Base-by-base conservation (phyloP, 345 rosid genomes). In the Citrus maxima region DNA sequence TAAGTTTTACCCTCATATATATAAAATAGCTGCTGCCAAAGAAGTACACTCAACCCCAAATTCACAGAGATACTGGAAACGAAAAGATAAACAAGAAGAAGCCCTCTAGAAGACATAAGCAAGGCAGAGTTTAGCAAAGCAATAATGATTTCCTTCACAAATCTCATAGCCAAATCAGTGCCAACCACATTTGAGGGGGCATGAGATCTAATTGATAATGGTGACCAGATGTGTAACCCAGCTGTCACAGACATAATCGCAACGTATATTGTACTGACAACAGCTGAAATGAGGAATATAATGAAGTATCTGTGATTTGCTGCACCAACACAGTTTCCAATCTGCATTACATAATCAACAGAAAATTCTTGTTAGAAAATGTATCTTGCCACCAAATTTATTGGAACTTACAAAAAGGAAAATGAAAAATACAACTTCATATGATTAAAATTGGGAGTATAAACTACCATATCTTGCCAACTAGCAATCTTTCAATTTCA, bases 241-340 rank as follows among this genome's bases (percentile, higher is more conserved):
- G 86, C 79, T 74, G 87, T 87, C 64, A 76, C 78, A 75, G 89
- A 88, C 88, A 88, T 83, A 64, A 69, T 68, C 56, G 87, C 37
- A 64, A 89, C 89, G 19, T 89, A 89, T 69, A 78, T 28, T 51
- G 87, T 86, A 80, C 92, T 86, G 77, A 82, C 65, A 69, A 95
- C 80, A 7, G 95, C 88, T 24, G 92, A 90, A 32, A 92, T 84
- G 79, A 93, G 99, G 88, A 92, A 95, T 70, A 84, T 77, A 38
- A 89, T 78, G 80, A 89, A 90, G 72, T 85, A 81, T 28, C 87
- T 85, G 72, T 93, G 99, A 84, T 95, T 95, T 61, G 89, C 90
- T 37, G 95, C 98, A 27, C 98, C 99, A 37, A 95, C 96, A 71
- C 98, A 95, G 78, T 95, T 93, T 76, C 99, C 99, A 79, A 95